Evolutionary conservation across 2,329 filamentous ascomycete species (phyloP).

Genomic region (Orbilia ellipsospora): DNA sequence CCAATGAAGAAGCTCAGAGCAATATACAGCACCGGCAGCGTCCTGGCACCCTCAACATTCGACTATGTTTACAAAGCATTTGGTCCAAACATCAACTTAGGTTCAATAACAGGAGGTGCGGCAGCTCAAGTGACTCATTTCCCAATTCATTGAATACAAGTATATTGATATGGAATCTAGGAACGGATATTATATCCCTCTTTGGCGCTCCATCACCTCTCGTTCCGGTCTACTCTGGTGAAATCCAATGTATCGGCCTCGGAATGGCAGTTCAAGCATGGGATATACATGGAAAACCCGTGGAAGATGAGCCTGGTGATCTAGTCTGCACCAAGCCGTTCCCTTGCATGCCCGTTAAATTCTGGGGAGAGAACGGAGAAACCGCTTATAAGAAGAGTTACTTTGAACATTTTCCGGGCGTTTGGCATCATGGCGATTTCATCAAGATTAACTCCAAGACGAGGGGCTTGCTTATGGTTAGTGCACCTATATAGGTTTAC

Average conservation of each 20-base stretch:
- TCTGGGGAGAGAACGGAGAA: constrained; percentile 79
- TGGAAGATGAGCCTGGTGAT: constrained; percentile 79
- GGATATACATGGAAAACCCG: constrained; percentile 64
- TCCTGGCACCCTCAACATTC: constrained; percentile 92
- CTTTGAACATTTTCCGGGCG: constrained; percentile 80
- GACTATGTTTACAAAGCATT: constrained; percentile 87
- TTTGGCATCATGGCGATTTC: constrained; percentile 97
- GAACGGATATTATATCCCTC: constrained; percentile 94
- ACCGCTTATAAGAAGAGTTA: constrained; percentile 85
- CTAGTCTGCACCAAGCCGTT: constrained; percentile 88
- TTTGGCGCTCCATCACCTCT: constrained; percentile 87
- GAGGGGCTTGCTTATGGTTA: constrained; percentile 87
- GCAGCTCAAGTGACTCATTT: background rate
- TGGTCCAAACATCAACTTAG: constrained; percentile 81
- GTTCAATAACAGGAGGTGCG: constrained; percentile 83
- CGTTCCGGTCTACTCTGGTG: constrained; percentile 76
- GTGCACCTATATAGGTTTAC: constrained; percentile 62
- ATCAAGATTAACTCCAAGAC: constrained; percentile 77
- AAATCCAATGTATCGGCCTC: constrained; percentile 81
- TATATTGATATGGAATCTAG: constrained; percentile 2
- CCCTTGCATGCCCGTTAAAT: constrained; percentile 88
- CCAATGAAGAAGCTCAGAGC: constrained; percentile 76
- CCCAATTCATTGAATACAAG: background rate
- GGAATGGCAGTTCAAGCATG: constrained; percentile 79
- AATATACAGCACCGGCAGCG: constrained; percentile 94